Conservation (phyloP, 805 yeast genomes). For the Wickerhamomyces tratensis region DNA sequence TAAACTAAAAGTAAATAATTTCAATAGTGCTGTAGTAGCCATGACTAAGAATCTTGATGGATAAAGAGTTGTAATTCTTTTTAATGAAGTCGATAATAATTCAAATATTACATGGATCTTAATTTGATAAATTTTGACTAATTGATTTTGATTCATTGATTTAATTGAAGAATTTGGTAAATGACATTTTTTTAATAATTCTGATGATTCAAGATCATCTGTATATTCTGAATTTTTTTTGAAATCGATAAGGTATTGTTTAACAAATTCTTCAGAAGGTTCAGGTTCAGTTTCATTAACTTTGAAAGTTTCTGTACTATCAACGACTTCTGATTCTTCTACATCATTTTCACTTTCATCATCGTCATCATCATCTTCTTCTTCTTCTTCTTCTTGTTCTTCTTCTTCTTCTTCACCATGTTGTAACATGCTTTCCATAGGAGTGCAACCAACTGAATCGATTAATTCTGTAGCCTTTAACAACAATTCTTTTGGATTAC, state of each 20-base stretch:
- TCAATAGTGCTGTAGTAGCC: slow-evolving; percentile 50
- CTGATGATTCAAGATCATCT: too few species aligned
- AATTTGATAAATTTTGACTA: slow-evolving; percentile 31
- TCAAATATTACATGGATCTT: slow-evolving; percentile 62
- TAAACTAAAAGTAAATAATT: slow-evolving; percentile 35
- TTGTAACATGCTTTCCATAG: not conserved
- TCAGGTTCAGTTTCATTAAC: slow-evolving; percentile 4
- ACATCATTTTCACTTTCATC: slow-evolving; percentile 13
- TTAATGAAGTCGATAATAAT: slow-evolving; percentile 46
- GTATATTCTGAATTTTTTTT: too few species aligned
- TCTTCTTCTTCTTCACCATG: not conserved
- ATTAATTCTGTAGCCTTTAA: slow-evolving; percentile 63
- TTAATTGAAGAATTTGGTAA: slow-evolving; percentile 10
- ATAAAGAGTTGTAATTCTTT: slow-evolving; percentile 53
- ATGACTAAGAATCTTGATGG: slow-evolving; percentile 77
- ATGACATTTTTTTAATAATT: not conserved
- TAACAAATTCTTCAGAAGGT: slow-evolving; percentile 2
- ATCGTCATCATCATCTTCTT: slow-evolving; percentile 3
- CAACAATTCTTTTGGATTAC: slow-evolving; percentile 76
- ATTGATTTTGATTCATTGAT: slow-evolving; percentile 13
- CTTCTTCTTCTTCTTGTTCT: not conserved
- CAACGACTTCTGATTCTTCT: slow-evolving; percentile 3
- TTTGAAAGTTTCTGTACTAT: not conserved
- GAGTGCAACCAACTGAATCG: slow-evolving; percentile 22
- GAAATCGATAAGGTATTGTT: slow-evolving; percentile 6